phyloP scores from a whole-genome alignment of 2,329 filamentous ascomycete genomes.

The Pochonia chlamydosporia region DNA sequence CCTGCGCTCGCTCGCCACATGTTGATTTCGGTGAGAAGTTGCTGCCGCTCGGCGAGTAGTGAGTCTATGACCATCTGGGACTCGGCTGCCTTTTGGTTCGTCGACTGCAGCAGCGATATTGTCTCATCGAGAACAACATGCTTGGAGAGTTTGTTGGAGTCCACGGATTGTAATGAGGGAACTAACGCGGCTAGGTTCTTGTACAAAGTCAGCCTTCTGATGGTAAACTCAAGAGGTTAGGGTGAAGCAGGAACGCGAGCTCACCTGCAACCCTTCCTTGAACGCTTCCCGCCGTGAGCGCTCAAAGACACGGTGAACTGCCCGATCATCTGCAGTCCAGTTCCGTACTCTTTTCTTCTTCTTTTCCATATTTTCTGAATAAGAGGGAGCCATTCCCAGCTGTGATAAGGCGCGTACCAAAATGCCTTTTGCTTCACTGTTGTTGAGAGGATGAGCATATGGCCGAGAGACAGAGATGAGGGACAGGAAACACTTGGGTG shows the following conservation, averaged over 20 bases:
- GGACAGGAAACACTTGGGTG: too few species aligned
- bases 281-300: slow-evolving; percentile 35
- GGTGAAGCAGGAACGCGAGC: slow-evolving; percentile 13
- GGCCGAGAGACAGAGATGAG: too few species aligned
- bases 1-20: slow-evolving; percentile 13
- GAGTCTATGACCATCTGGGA: slow-evolving; percentile 12
- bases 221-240: neutral
- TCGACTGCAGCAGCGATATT: slow-evolving; percentile 22
- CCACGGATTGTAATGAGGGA: slow-evolving; percentile 25
- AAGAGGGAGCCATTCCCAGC: neutral
- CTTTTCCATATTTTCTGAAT: neutral
- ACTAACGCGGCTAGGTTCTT: slow-evolving; percentile 30
- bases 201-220: neutral
- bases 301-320: slow-evolving; percentile 34
- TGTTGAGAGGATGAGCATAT: too few species aligned
- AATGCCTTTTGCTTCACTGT: too few species aligned
- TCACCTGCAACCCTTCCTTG: slow-evolving; percentile 29
- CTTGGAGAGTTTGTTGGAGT: slow-evolving; percentile 31
- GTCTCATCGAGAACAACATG: slow-evolving; percentile 32
- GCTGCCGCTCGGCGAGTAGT: slow-evolving; percentile 20
- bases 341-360: slow-evolving; percentile 30
- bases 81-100: slow-evolving; percentile 15
- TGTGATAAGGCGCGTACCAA: too few species aligned
- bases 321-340: slow-evolving; percentile 34
- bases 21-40: slow-evolving; percentile 23